Evolutionary conservation across 2,329 filamentous ascomycete genomes (phyloP), one percentile per base, ranked within the genome.

Genomic region (Corinectria fuckeliana): DNA sequence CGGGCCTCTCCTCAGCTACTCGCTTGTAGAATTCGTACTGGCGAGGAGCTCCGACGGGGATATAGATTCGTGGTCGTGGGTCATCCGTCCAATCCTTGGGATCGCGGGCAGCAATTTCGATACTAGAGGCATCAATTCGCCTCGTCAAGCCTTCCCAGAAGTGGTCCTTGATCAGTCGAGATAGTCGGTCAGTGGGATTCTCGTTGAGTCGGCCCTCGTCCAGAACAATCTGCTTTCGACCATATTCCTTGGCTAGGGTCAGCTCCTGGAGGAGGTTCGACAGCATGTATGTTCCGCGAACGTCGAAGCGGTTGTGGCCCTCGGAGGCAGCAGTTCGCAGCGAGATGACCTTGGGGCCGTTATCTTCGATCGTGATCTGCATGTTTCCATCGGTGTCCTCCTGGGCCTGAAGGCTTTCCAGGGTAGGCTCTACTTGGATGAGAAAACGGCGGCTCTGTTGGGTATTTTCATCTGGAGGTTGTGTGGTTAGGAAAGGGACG

Each of bases 291-390:
- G 92, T 98, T 70, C 95, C 95, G 65, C 94, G 91, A 62, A 99
- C 87, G 73, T 98, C 93, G 76, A 94, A 93, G 64, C 88, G 88
- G 72, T 93, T 94, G 80, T 91, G 87, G 39, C 93, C 94, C 67
- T 91, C 92, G 32, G 93, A 97, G 20, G 86, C 89, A 25, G 91
- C 90, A 3, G 94, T 97, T 64, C 92, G 91, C 34, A 98, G 81
- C 34, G 91, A 89, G 54, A 97, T 84, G 44, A 92, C 89, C 84
- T 98, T 99, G 49, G 95, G 94, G 0, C 95, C 95, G 64, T 87
- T 85, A 78, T 99, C 95, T 73, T 98, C 95, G 69, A 98, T 96
- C 26, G 95, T 99, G 75, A 99, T 99, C 76, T 98, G 93, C 83
- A 92, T 91, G 76, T 99, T 97, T 56, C 86, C 83, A 77, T 99